Evolutionary conservation across 2,329 filamentous ascomycete genomes (phyloP), one percentile per base, ranked within the genome.

Genomic region (Thermomyces lanuginosus): DNA sequence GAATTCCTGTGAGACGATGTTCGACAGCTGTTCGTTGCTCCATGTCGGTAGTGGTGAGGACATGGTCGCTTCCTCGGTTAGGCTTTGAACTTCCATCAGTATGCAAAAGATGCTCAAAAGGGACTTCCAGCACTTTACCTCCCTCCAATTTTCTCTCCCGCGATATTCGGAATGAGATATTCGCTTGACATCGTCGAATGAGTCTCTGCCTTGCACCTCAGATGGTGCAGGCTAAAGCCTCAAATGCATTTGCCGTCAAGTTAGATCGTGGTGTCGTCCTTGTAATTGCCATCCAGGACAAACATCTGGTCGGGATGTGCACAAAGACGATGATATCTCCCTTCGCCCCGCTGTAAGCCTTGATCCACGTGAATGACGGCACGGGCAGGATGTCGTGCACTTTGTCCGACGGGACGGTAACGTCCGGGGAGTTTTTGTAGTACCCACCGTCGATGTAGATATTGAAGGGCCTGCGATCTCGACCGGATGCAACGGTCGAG

Each of bases 171-270:
- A 14, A 54, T 36, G 25, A 38, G 15, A 30, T 53, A 53, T 9
- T 48, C 38, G 6, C 32, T 38, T 46, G 43, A 52, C n/a, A 38
- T 18, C 5, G 16, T 25, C 11, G 49, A 45, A 15, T 45, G 36
- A 27, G 52, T 53, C 1, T 30, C 35, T 14, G 43, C 29, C 27
- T 49, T 39, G 21, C 50, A 53, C 20, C 39, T 30, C 11, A 49
- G 31, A 4, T 36, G 44, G 32, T 51, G 53, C 8, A 53, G 35
- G 30, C 51, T 50, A 35, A 51, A 51, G 4, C 51, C 63, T 60
- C 70, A 60, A 18, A 79, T 49, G 1, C 65, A 55, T 50, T 60
- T 57, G 2, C 44, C 49, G 1, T 57, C 51, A 1, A 77, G 46
- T 31, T 71, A 77, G 0, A 33, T 35, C 0, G 30, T 24, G 3